phyloP scores from a whole-genome alignment of 2,329 filamentous ascomycete genomes.

The Didymella pomorum region DNA sequence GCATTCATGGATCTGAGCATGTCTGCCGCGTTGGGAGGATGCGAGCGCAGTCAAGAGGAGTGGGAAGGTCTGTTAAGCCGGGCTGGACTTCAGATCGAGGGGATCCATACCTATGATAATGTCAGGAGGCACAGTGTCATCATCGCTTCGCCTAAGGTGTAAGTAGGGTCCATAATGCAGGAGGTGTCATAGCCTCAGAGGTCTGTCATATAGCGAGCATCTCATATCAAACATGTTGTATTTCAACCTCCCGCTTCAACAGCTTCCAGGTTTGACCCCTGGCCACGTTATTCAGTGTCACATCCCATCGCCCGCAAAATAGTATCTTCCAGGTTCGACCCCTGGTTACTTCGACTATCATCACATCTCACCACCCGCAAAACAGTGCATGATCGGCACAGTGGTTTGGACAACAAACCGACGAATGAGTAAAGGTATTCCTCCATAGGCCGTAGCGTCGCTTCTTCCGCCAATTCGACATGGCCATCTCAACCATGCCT shows the following conservation, averaged over 20 bases:
- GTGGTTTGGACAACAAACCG: too few relatives aligned
- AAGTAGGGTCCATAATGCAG: neutral
- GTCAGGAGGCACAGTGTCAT: conserved; percentile 34
- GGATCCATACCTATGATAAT: conserved; percentile 38
- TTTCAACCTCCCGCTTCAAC: neutral
- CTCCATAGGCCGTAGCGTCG: too few relatives aligned
- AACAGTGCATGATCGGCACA: too few relatives aligned
- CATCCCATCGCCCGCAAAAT: neutral
- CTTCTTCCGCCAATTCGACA: neutral
- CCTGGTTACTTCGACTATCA: neutral
- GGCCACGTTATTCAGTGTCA: neutral
- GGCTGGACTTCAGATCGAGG: conserved; percentile 37
- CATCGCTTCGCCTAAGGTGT: conserved; percentile 26
- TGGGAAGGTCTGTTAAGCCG: conserved; percentile 31
- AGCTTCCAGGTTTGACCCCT: too few relatives aligned
- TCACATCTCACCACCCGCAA: neutral
- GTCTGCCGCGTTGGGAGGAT: conserved; percentile 35
- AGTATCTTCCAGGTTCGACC: too few relatives aligned
- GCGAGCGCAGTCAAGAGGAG: conserved; percentile 36
- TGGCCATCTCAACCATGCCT: neutral
- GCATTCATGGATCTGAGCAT: conserved; percentile 41
- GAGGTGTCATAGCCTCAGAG: neutral
- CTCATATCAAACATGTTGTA: neutral
- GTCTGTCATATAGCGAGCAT: neutral
- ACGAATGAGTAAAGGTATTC: too few relatives aligned